Evolutionary conservation across 805 yeast genomes (phyloP).

Genomic region (Candida sithepensis): DNA sequence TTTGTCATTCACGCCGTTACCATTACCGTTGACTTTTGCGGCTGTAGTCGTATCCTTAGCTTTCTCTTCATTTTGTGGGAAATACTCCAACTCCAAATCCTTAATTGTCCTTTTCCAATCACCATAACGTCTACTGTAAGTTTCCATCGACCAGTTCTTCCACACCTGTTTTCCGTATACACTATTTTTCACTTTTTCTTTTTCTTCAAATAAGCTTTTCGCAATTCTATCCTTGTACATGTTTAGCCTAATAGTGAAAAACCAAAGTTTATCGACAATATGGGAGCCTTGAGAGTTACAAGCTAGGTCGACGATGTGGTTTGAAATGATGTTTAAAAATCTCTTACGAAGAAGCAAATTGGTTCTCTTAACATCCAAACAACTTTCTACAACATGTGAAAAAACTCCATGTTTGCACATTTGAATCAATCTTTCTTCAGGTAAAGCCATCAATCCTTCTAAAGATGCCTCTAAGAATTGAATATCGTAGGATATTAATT

Average conservation of each 20-base stretch:
- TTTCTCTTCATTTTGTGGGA: not conserved
- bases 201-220: conserved; percentile 51
- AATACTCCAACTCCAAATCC: conserved; percentile 3
- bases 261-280: conserved; percentile 81
- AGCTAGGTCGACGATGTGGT: conserved; percentile 54
- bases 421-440: conserved; percentile 57
- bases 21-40: not conserved
- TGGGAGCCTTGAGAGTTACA: conserved; percentile 92
- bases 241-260: conserved; percentile 69
- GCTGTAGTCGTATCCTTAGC: not conserved
- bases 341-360: conserved; percentile 54
- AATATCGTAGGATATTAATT: conserved; percentile 64
- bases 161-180: conserved; percentile 87
- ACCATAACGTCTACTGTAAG: conserved; percentile 63
- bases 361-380: conserved; percentile 46
- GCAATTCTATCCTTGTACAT: conserved; percentile 87
- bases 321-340: conserved; percentile 58
- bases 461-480: conserved; percentile 54
- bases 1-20: not conserved
- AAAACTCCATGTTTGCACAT: conserved; percentile 89
- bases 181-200: conserved; percentile 75
- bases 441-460: conserved; percentile 57
- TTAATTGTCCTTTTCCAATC: conserved; percentile 76
- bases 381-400: conserved; percentile 79
- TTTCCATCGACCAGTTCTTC: conserved; percentile 92